Percentiles rank a stretch among this genome's conserved stretches.
Conservation (phyloP, 805 yeast genomes). For the Schizosaccharomyces osmophilus region DNA sequence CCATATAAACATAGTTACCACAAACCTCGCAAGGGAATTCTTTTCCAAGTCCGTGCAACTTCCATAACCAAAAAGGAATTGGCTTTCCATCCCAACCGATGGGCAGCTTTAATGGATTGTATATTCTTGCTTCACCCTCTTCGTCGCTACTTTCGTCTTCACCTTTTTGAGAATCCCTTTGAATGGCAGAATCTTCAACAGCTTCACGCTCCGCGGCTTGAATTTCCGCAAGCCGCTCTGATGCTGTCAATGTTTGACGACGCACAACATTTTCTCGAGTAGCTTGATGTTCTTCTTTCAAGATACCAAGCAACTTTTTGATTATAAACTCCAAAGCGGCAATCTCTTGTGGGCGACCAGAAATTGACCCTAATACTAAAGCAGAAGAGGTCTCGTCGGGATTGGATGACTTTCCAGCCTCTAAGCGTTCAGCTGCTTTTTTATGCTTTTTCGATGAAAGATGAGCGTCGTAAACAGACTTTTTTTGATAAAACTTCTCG, state of each 20-base stretch:
- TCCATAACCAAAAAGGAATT: conserved; percentile 81
- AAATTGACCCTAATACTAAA: neutral
- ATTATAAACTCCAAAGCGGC: conserved; percentile 20
- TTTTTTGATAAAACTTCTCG: conserved; percentile 34
- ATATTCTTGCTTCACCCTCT: conserved; percentile 15
- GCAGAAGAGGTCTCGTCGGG: neutral
- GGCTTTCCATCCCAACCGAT: conserved; percentile 77
- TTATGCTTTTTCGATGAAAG: conserved; percentile 51
- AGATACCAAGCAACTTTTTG: conserved; percentile 15
- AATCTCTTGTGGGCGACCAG: conserved; percentile 3
- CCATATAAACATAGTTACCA: conserved; percentile 47
- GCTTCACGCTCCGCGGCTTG: conserved; percentile 16
- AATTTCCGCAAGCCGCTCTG: conserved; percentile 37
- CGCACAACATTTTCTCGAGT: conserved; percentile 45
- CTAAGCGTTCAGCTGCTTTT: conserved; percentile 18
- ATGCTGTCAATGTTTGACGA: conserved; percentile 37
- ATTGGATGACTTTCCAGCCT: neutral
- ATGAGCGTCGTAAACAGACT: conserved; percentile 45
- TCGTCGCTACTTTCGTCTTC: conserved; percentile 13
- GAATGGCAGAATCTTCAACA: conserved; percentile 7
- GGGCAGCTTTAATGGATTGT: conserved; percentile 37
- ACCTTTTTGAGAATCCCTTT: conserved; percentile 5
- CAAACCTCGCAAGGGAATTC: conserved; percentile 67
- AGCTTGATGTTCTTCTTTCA: conserved; percentile 20
- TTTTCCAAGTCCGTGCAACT: conserved; percentile 60